Evolutionary conservation across 192 early-diverging fungal species (phyloP).

Genomic region (Chytriomyces confervae): DNA sequence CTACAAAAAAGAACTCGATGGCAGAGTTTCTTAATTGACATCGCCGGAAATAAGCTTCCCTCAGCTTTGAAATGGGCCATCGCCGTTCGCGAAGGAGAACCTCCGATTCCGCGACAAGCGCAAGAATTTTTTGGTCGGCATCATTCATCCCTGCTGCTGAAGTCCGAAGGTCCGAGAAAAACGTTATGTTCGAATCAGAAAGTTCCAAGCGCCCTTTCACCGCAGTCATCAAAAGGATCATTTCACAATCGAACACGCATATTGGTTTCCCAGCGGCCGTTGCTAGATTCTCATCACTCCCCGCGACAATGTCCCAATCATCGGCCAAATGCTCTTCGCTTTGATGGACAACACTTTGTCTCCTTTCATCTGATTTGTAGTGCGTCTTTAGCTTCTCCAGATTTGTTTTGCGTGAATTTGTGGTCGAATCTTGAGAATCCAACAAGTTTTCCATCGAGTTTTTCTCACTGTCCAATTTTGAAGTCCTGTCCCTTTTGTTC

Average conservation of each 20-base stretch:
- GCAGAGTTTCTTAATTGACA: conserved; percentile 72
- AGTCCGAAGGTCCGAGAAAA: conserved; percentile 48
- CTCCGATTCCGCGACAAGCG: conserved; percentile 46
- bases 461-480: conserved; percentile 13
- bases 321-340: conserved; percentile 39
- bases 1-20: conserved; percentile 79
- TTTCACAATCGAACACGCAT: conserved; percentile 48
- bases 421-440: neutral
- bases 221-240: conserved; percentile 57
- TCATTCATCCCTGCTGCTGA: conserved; percentile 38
- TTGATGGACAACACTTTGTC: conserved; percentile 4
- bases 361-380: conserved; percentile 26
- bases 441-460: conserved; percentile 9
- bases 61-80: conserved; percentile 44
- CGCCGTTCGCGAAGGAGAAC: conserved; percentile 44
- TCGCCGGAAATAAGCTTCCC: conserved; percentile 48
- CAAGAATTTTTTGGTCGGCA: conserved; percentile 42
- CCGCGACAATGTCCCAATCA: conserved; percentile 47
- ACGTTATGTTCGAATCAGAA: conserved; percentile 40
- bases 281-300: conserved; percentile 37
- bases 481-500: conserved; percentile 43
- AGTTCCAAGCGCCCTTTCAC: conserved; percentile 54
- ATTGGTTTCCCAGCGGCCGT: conserved; percentile 32
- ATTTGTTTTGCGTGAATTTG: conserved; percentile 20
- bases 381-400: conserved; percentile 31